phyloP scores from a whole-genome alignment of 208 protist species.

The Naegleria fowleri region DNA sequence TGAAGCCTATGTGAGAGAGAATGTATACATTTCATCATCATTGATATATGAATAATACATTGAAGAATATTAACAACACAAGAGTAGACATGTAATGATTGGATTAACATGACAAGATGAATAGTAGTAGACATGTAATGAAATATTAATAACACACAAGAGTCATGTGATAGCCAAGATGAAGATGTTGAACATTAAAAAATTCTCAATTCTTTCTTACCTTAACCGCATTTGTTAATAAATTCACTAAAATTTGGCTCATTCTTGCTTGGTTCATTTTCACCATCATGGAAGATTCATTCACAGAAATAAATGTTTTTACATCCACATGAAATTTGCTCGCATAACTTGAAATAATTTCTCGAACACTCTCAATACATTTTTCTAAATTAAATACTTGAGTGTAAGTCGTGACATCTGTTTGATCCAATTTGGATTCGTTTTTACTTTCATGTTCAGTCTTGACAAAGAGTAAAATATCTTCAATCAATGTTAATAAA shows the following conservation, averaged over 20 bases:
- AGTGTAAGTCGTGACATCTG: background rate
- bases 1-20: background rate
- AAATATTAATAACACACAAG: too few relatives aligned
- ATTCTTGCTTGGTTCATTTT: background rate
- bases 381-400: background rate
- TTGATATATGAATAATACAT: too few relatives aligned
- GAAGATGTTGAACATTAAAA: too few relatives aligned
- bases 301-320: background rate
- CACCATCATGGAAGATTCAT: background rate
- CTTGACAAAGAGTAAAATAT: background rate
- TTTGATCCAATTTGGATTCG: background rate
- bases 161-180: too few relatives aligned
- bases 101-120: too few relatives aligned
- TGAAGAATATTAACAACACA: too few relatives aligned
- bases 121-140: too few relatives aligned
- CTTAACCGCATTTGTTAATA: background rate
- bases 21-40: too few relatives aligned
- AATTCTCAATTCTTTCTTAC: too few relatives aligned
- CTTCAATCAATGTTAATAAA: background rate
- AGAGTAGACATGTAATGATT: too few relatives aligned
- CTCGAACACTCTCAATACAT: background rate
- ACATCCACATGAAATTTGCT: background rate
- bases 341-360: background rate
- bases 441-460: background rate
- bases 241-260: background rate